Evolutionary conservation across 495 filamentous ascomycete species (phyloP).

Genomic region (Hypoxylon intermedium): DNA sequence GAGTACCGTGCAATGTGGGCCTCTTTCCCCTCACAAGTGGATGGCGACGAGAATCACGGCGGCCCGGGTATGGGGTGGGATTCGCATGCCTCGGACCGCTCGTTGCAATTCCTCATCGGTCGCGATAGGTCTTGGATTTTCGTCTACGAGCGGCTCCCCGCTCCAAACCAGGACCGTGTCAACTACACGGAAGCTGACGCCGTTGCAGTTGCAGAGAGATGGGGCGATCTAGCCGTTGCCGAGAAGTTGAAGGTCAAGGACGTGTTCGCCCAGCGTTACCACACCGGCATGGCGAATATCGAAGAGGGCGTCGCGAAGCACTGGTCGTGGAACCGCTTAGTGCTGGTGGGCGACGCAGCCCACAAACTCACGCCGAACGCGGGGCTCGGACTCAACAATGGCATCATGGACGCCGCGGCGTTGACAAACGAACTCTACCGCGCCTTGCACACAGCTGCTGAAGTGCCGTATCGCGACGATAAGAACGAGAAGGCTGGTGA

Average conservation of each 20-base stretch:
- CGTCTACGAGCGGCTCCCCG: slow-evolving; percentile 43
- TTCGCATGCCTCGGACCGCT: slow-evolving; percentile 1
- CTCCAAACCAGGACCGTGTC: slow-evolving; percentile 36
- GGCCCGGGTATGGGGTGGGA: not conserved
- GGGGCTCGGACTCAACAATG: slow-evolving; percentile 46
- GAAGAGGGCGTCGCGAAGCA: slow-evolving; percentile 50
- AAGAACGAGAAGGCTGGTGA: not conserved
- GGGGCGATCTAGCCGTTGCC: slow-evolving; percentile 36
- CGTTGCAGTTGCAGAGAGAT: slow-evolving; percentile 38
- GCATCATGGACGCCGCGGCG: slow-evolving; percentile 47
- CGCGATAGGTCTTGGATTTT: slow-evolving; percentile 45
- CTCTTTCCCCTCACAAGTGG: slow-evolving; percentile 15
- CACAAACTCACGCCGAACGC: slow-evolving; percentile 51
- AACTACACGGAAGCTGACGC: slow-evolving; percentile 44
- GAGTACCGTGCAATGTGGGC: slow-evolving; percentile 25
- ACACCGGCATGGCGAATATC: slow-evolving; percentile 32
- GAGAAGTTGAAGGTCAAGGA: slow-evolving; percentile 41
- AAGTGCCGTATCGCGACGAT: not conserved
- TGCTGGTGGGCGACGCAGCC: slow-evolving; percentile 52
- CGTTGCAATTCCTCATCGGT: slow-evolving; percentile 33
- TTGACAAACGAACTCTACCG: slow-evolving; percentile 45
- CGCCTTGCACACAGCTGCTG: not conserved
- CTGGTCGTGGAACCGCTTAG: slow-evolving; percentile 47
- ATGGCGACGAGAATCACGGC: not conserved
- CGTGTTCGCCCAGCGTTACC: slow-evolving; percentile 36